Percentiles rank a stretch among this genome's conserved stretches.
phyloP scores from a whole-genome alignment of 805 yeast species.

The Brettanomyces custersianus region DNA sequence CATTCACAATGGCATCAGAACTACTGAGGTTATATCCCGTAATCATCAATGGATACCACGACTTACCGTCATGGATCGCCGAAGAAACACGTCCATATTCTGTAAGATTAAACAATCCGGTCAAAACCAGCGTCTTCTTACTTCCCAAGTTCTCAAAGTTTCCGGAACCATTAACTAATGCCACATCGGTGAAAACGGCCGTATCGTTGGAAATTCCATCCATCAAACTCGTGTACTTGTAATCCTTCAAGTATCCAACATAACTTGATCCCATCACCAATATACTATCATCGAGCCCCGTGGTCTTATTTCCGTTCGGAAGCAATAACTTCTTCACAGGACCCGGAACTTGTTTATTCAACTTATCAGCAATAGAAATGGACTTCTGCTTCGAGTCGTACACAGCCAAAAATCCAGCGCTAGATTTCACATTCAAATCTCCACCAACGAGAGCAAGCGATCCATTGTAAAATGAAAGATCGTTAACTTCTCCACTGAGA shows the following conservation, averaged over 20 bases:
- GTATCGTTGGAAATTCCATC: slow-evolving; percentile 23
- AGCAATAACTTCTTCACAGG: slow-evolving; percentile 19
- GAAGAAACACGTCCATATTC: slow-evolving; percentile 49
- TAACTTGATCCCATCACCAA: slow-evolving; percentile 33
- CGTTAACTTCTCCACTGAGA: slow-evolving; percentile 44
- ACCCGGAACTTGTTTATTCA: slow-evolving; percentile 23
- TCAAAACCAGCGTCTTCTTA: slow-evolving; percentile 40
- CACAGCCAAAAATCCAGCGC: slow-evolving; percentile 34
- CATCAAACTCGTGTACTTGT: slow-evolving; percentile 38
- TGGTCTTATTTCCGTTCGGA: slow-evolving; percentile 28
- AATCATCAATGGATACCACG: slow-evolving; percentile 60
- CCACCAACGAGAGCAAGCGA: slow-evolving; percentile 41
- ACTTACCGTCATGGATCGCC: slow-evolving; percentile 55
- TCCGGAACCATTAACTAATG: slow-evolving; percentile 17
- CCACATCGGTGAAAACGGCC: slow-evolving; percentile 34
- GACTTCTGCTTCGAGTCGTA: slow-evolving; percentile 41
- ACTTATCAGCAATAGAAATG: slow-evolving; percentile 12
- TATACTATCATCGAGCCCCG: slow-evolving; percentile 30
- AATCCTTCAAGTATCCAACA: slow-evolving; percentile 36
- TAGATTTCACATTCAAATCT: slow-evolving; percentile 30
- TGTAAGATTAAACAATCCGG: slow-evolving; percentile 45
- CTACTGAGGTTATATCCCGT: slow-evolving; percentile 27
- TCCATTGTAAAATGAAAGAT: slow-evolving; percentile 37
- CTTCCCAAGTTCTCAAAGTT: slow-evolving; percentile 30
- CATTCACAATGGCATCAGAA: slow-evolving; percentile 15